phyloP scores from a whole-genome alignment of 306 rosid species.

The Alnus rubra region DNA sequence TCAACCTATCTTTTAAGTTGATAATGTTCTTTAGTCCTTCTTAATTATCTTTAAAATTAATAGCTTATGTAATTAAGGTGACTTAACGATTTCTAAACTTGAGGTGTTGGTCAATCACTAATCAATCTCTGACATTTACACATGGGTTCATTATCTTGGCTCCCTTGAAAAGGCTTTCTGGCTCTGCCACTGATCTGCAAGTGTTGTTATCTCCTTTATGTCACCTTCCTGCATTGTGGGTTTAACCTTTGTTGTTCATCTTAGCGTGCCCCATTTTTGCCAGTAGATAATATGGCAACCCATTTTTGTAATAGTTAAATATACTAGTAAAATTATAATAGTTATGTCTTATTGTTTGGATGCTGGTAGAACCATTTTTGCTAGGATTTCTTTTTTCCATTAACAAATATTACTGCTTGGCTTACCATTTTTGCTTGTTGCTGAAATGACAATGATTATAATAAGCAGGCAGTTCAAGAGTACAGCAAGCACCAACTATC shows the following conservation, averaged over 20 bases:
- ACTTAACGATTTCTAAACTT: background rate
- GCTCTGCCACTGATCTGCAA: background rate
- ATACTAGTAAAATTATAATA: background rate
- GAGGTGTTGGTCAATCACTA: background rate
- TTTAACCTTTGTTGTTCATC: background rate
- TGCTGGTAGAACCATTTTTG: background rate
- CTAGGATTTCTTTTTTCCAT: conserved; percentile 6
- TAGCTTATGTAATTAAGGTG: background rate
- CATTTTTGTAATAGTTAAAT: too few species aligned
- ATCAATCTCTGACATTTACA: background rate
- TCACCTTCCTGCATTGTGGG: background rate
- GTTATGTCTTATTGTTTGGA: background rate
- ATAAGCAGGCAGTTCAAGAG: conserved; percentile 83
- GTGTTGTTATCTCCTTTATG: background rate
- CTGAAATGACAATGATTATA: conserved; percentile 6
- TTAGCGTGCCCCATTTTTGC: too few species aligned
- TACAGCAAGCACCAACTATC: conserved; percentile 46
- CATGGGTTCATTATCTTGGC: background rate
- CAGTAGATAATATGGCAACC: too few species aligned
- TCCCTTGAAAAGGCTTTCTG: background rate
- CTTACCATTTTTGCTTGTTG: conserved; percentile 12
- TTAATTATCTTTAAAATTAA: background rate
- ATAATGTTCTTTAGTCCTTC: background rate
- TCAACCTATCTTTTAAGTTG: background rate
- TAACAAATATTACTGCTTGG: conserved; percentile 10